These are phyloP conservation scores for Ascochyta rabiei DNA, from an alignment of 2,329 filamentous ascomycete species.

Conservation along the genomic window DNA sequence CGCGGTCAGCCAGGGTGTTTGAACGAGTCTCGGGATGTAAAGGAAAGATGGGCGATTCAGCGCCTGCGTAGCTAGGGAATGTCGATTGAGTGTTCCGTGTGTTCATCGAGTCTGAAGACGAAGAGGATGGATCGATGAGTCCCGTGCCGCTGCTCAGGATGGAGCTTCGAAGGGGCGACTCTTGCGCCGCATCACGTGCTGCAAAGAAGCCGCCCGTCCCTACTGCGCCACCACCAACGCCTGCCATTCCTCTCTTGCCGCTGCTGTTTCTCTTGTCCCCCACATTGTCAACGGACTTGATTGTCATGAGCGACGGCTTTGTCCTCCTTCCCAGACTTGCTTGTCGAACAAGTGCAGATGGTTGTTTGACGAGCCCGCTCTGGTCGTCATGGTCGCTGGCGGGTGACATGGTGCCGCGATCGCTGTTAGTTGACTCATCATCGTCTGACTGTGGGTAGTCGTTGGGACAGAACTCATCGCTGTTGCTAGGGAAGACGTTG, in stretches of 20 bases:
- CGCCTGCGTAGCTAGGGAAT: slow-evolving; percentile 26
- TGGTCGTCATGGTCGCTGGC: slow-evolving; percentile 44
- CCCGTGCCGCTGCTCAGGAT: slow-evolving; percentile 43
- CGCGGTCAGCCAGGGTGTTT: slow-evolving; percentile 48
- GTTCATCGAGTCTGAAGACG: slow-evolving; percentile 44
- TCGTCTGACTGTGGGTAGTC: slow-evolving; percentile 46
- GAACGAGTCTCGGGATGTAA: slow-evolving; percentile 38
- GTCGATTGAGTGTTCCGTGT: slow-evolving; percentile 29
- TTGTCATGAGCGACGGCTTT: slow-evolving; percentile 56
- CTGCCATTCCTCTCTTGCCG: slow-evolving; percentile 23
- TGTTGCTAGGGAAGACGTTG: slow-evolving; percentile 54
- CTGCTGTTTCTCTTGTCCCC: slow-evolving; percentile 27
- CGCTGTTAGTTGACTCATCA: slow-evolving; percentile 45
- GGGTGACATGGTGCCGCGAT: slow-evolving; percentile 39
- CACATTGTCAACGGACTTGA: slow-evolving; percentile 51
- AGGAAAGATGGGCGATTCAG: slow-evolving; percentile 39
- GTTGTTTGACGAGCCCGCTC: slow-evolving; percentile 46
- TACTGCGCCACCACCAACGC: slow-evolving; percentile 24
- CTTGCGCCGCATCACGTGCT: slow-evolving; percentile 24
- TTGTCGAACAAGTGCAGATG: slow-evolving; percentile 47
- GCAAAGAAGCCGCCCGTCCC: slow-evolving; percentile 17
- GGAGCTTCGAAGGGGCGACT: slow-evolving; percentile 28
- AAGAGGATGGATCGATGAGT: slow-evolving; percentile 41
- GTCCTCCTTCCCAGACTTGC: slow-evolving; percentile 56
- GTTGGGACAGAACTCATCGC: slow-evolving; percentile 49